Percentiles rank a stretch among this genome's conserved stretches.
These are phyloP conservation scores for Exophiala sp. DNA, from an alignment of 2,329 filamentous ascomycete genomes.

Conservation along the genomic window DNA sequence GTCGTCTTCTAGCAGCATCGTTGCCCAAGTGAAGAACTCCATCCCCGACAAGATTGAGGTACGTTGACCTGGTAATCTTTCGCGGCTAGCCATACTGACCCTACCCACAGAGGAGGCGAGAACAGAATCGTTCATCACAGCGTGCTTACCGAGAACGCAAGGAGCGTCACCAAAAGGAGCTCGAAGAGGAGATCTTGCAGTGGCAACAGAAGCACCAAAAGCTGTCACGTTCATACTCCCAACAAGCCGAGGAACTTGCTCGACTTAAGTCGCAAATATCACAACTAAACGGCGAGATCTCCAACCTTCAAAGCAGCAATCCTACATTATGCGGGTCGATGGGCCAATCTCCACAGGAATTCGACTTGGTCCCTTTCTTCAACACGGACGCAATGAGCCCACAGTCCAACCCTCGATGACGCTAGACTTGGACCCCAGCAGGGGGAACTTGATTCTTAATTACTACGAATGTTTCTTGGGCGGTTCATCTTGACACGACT, in stretches of 20 bases:
- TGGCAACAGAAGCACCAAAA: constrained; percentile 26
- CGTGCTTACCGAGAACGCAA: constrained; percentile 95
- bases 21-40: constrained; percentile 19
- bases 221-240: constrained; percentile 21
- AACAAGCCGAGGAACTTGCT: constrained; percentile 22
- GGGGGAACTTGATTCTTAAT: background rate
- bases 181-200: constrained; percentile 57
- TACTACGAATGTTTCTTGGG: background rate
- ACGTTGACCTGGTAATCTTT: background rate
- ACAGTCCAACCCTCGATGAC: constrained; percentile 14
- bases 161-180: constrained; percentile 87
- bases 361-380: constrained; percentile 26
- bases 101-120: constrained; percentile 20
- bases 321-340: constrained; percentile 19
- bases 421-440: background rate
- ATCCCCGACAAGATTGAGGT: constrained; percentile 29
- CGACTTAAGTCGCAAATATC: constrained; percentile 25
- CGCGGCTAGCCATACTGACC: background rate
- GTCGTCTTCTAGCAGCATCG: constrained; percentile 9
- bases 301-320: constrained; percentile 18
- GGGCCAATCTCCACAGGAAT: constrained; percentile 23
- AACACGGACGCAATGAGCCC: constrained; percentile 12
- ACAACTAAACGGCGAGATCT: constrained; percentile 23
- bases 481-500: background rate
- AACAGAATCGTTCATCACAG: constrained; percentile 49